These are phyloP conservation scores for Pseudomassariella vexata DNA, from an alignment of 2,329 filamentous ascomycete species.

Conservation along the genomic window DNA sequence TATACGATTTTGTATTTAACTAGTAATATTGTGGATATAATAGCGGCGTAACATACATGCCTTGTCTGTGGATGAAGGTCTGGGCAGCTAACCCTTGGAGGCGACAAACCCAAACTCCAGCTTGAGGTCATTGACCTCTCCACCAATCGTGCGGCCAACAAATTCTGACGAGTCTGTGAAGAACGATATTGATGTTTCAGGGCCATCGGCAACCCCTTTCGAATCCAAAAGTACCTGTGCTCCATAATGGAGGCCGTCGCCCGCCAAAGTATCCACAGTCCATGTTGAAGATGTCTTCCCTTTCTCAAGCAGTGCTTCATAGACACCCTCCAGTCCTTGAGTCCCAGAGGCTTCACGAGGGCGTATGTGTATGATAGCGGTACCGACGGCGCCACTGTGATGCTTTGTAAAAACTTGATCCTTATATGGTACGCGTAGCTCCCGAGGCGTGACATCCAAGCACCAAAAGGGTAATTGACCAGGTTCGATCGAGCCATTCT, in stretches of 20 bases:
- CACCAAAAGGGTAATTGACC: slow-evolving; percentile 61
- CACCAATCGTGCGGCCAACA: slow-evolving; percentile 4
- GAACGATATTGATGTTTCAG: slow-evolving; percentile 5
- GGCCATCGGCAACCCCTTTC: background rate
- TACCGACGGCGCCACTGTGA: slow-evolving; percentile 43
- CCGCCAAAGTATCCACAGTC: slow-evolving; percentile 4
- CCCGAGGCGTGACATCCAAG: slow-evolving; percentile 53
- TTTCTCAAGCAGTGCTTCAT: slow-evolving; percentile 17
- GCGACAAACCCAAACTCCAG: slow-evolving; percentile 7
- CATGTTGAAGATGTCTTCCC: slow-evolving; percentile 1
- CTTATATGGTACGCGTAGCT: slow-evolving; percentile 46
- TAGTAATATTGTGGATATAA: too few relatives aligned
- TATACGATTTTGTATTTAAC: too few relatives aligned
- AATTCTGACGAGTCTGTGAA: slow-evolving; percentile 1
- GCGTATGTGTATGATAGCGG: slow-evolving; percentile 36
- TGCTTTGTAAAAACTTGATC: slow-evolving; percentile 35
- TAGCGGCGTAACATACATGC: too few relatives aligned
- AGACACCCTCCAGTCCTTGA: slow-evolving; percentile 17
- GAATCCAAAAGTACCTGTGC: slow-evolving; percentile 4
- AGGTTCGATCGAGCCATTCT: slow-evolving; percentile 24
- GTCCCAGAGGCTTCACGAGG: slow-evolving; percentile 17
- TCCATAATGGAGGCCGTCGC: slow-evolving; percentile 4
- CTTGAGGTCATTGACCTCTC: background rate
- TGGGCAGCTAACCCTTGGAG: slow-evolving; percentile 1
- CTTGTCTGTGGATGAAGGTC: too few relatives aligned